Evolutionary conservation across 1,284 basidiomycete genomes (phyloP), one percentile per base, ranked within the genome.

Genomic region (Melanopsichium pennsylvanicum): DNA sequence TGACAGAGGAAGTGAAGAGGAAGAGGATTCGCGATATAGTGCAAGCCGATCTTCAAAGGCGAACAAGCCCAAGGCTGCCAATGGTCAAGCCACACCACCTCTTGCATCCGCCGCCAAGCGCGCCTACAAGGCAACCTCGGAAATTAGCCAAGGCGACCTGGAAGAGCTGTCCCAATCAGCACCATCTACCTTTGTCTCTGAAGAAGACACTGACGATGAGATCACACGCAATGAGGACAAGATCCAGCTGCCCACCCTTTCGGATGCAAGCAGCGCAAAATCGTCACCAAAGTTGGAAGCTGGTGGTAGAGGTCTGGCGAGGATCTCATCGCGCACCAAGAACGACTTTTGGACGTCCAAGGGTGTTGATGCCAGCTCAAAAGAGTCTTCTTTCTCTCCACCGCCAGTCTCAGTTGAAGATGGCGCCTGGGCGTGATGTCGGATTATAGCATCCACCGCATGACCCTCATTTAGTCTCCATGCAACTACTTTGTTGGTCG

Each of bases 81-180:
- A 29, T 13, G 27, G 27, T 8, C 8, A 29, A n/a, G n/a, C n/a
- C n/a, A n/a, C n/a, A n/a, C n/a, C n/a, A n/a, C n/a, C n/a, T n/a
- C n/a, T n/a, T n/a, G 40, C 27, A 13, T 25, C 41, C 18, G 38
- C 40, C 23, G 45, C 25, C 33, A 62, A 63, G 22, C 45, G 55
- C 32, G 22, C 49, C 6, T 46, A 59, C n/a, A 41, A 25, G 22
- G 11, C 42, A 0, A 32, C 47, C 12, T 19, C 48, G 10, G 59
- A 62, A 19, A 59, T 69, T 40, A 55, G 59, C 5, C 59, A 59
- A 26, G 49, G 50, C 15, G 66, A 69, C 31, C 27, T 68, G 38
- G 66, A 69, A 34, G 59, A 63, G 5, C 26, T 69, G 50, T 69
- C 66, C 6, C 66, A 62, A 11, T 62, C 66, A 9, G 66, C 59